These are phyloP conservation scores for Hypoxylon sp. DNA, from an alignment of 2,329 filamentous ascomycete genomes.

Conservation along the genomic window DNA sequence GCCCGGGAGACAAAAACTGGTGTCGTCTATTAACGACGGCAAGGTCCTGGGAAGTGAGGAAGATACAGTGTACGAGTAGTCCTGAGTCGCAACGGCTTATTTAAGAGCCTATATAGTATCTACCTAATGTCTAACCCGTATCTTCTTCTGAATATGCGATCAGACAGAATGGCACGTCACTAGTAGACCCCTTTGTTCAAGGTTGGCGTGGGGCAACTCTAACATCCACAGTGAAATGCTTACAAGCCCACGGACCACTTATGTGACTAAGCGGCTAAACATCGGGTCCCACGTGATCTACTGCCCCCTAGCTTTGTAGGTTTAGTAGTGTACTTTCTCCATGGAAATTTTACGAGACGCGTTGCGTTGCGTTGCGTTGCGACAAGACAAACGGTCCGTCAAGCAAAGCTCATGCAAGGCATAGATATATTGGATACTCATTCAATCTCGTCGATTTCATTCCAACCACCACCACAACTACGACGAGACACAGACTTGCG, in stretches of 20 bases:
- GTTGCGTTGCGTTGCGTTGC: conserved; percentile 36
- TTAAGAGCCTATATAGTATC: conserved; percentile 31
- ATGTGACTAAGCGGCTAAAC: conserved; percentile 6
- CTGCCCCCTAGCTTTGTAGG: conserved; percentile 17
- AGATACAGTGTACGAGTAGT: conserved; percentile 36
- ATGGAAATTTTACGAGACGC: conserved; percentile 43
- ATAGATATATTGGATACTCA: conserved; percentile 17
- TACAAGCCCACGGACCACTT: background rate
- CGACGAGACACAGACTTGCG: background rate
- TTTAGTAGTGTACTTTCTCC: conserved; percentile 8
- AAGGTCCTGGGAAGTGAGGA: conserved; percentile 19
- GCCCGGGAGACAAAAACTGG: conserved; percentile 12
- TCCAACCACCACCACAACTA: conserved; percentile 21
- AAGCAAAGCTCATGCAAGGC: conserved; percentile 39
- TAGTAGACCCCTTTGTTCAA: too few species aligned
- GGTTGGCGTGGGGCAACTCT: too few species aligned
- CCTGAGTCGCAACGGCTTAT: conserved; percentile 24
- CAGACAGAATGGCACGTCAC: too few species aligned
- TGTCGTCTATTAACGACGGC: conserved; percentile 2
- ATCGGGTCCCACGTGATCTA: conserved; percentile 30
- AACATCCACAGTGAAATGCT: too few species aligned
- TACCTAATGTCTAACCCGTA: conserved; percentile 42
- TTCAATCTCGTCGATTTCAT: conserved; percentile 30
- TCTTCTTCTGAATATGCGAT: background rate
- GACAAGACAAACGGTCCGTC: conserved; percentile 35